Percentiles rank a stretch among this genome's conserved stretches.
These are phyloP conservation scores for Tolypocladium amazonense DNA, from an alignment of 2,329 filamentous ascomycete species.

Conservation along the genomic window DNA sequence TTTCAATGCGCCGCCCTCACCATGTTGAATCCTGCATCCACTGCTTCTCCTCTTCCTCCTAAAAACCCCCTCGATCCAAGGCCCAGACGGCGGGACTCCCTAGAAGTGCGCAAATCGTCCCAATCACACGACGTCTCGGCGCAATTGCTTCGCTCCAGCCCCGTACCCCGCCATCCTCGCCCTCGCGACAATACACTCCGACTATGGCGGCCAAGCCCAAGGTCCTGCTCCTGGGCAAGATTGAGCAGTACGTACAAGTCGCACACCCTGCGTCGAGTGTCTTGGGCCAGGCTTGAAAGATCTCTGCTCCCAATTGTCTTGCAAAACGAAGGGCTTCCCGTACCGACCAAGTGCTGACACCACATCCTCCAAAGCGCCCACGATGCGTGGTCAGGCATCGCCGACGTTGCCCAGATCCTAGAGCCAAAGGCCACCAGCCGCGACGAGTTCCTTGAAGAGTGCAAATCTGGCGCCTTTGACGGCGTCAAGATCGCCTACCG, in stretches of 20 bases:
- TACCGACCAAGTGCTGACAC: neutral
- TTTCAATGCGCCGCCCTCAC: neutral
- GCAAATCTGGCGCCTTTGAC: conserved; percentile 52
- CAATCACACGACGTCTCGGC: neutral
- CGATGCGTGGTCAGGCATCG: conserved; percentile 51
- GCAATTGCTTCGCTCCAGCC: neutral
- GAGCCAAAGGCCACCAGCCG: conserved; percentile 50
- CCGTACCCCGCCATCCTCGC: neutral
- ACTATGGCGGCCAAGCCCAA: conserved; percentile 19
- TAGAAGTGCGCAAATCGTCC: neutral
- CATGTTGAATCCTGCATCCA: neutral
- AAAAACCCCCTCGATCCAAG: neutral
- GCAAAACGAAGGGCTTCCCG: neutral
- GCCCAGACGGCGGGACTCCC: neutral
- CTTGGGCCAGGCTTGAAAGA: no score
- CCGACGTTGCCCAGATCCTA: conserved; percentile 53
- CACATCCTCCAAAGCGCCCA: conserved; percentile 42
- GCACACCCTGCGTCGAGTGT: neutral
- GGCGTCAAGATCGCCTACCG: conserved; percentile 57
- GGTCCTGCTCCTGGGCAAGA: conserved; percentile 27
- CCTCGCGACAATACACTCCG: neutral
- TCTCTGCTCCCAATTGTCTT: neutral
- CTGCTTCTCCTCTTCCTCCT: neutral
- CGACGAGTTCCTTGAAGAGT: conserved; percentile 58
- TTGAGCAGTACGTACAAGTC: conserved; percentile 23